phyloP scores from a whole-genome alignment of 164 flowering plant genomes.

The Vitis vinifera region DNA sequence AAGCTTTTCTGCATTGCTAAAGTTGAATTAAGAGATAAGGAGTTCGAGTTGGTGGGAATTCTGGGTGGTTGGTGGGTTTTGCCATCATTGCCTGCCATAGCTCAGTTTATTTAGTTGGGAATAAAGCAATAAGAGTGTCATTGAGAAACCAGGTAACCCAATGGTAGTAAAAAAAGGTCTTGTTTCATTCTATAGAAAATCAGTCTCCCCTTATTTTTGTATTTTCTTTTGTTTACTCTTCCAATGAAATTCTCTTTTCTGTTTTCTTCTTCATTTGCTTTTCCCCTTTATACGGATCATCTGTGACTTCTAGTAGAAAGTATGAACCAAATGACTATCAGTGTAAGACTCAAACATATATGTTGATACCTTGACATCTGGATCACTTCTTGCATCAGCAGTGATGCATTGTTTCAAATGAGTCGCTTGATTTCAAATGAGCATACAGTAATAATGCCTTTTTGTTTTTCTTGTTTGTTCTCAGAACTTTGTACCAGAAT shows the following conservation, averaged over 20 bases:
- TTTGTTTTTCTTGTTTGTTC: too few species aligned
- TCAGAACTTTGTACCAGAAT: too few species aligned
- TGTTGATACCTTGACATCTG: too few species aligned
- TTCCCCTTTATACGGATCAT: not conserved
- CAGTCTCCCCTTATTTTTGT: too few species aligned
- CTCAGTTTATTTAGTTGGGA: not conserved
- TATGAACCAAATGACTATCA: not conserved
- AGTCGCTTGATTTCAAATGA: too few species aligned
- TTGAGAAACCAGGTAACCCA: constrained; percentile 9
- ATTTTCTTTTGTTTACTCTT: not conserved
- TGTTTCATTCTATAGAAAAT: too few species aligned
- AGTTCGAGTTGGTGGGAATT: constrained; percentile 37
- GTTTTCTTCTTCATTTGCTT: not conserved
- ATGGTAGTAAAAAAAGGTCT: not conserved
- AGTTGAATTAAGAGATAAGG: constrained; percentile 34
- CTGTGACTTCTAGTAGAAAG: not conserved
- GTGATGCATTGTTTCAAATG: too few species aligned
- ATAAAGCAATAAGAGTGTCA: not conserved
- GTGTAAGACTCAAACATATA: too few species aligned
- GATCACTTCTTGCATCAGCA: too few species aligned
- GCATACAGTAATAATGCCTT: too few species aligned
- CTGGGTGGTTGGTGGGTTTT: constrained; percentile 57
- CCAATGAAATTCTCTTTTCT: not conserved
- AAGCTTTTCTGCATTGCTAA: constrained; percentile 40
- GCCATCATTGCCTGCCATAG: constrained; percentile 13